Evolutionary conservation across 202 grass and related monocot species (phyloP), one percentile per base, ranked within the genome.

Genomic region (Musa balbisiana): DNA sequence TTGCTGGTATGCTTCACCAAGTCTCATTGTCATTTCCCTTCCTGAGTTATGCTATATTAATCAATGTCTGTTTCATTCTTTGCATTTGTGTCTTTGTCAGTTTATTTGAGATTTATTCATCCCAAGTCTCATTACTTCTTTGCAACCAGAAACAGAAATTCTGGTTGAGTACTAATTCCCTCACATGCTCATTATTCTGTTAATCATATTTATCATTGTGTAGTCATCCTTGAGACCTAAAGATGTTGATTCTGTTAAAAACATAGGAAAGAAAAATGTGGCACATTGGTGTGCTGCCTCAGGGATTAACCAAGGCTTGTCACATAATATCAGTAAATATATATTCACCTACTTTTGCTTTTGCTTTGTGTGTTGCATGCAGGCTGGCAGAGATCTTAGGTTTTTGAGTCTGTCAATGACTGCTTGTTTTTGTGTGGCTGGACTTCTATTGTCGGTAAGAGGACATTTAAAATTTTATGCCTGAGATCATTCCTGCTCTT

Each of bases 311-410:
- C 26, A 27, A 24, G 24, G 0, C 25, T 26, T 26, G 25, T 26
- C 25, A 26, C 25, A 26, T 26, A 26, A 2, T 2, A 26, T 26
- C 1, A 26, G 25, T 2, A 26, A 26, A 26, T 26, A 26, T 1
- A 26, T 26, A 26, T 26, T 26, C 25, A 26, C 25, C 25, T 26
- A 26, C 25, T 53, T 21, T 24, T 19, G 11, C 9, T 51, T 73
- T 27, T 55, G 2, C n/a, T 72, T 21, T 65, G 81, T 76, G 20
- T 55, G 22, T 73, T 84, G 3, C 79, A 51, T 79, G 84, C 82
- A 98, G 94, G 91, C 91, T 52, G 94, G 94, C 81, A 93, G 94
- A 70, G 94, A 98, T 83, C 87, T 98, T 56, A 91, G 75, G 74
- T 98, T 84, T 83, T 74, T 98, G 73, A 98, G 94, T 83, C 82